Evolutionary conservation across 1,139 yeast species (phyloP), one percentile per base, ranked within the genome.

Genomic region (Yamadazyma siamensis): DNA sequence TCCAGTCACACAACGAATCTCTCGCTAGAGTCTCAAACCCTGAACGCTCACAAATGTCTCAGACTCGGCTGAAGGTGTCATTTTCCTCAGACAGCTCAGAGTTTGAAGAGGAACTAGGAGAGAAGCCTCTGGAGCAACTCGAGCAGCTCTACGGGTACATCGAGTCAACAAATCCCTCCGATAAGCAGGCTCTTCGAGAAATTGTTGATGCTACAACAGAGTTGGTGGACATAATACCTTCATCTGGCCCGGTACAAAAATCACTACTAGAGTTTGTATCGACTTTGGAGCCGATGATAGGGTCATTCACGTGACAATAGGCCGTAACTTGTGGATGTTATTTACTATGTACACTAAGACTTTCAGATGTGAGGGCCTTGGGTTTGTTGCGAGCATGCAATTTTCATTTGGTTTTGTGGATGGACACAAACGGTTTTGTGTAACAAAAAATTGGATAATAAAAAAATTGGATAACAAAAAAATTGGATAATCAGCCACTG

Each of bases 241-340:
- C 33, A 23, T 43, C 38, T 21, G 32, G 39, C 3, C 36, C 35
- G 25, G 49, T 44, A 20, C 27, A 33, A 4, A 45, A 37, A 21
- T 44, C 44, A 28, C 36, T 52, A 30, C 45, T 44, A 33, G 54
- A 49, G 22, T 43, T 52, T 35, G 36, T 54, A 5, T 21, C 48
- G 11, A 52, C 50, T 47, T 32, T 55, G 12, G 59, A 54, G 31
- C 35, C 47, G n/a, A 42, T 50, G 17, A 48, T 54, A 10, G 56
- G 52, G 7, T 43, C 56, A 3, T 53, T 52, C 38, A 41, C 48
- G 13, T n/a, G 20, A 28, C 10, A 18, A 23, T 27, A 10, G n/a
- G n/a, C n/a, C n/a, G n/a, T n/a, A n/a, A n/a, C n/a, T n/a, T n/a
- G n/a, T n/a, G n/a, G n/a, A n/a, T n/a, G n/a, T n/a, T n/a, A n/a